These are phyloP conservation scores for Dothideomycetes sp. DNA, from an alignment of 2,329 filamentous ascomycete species.

Conservation along the genomic window DNA sequence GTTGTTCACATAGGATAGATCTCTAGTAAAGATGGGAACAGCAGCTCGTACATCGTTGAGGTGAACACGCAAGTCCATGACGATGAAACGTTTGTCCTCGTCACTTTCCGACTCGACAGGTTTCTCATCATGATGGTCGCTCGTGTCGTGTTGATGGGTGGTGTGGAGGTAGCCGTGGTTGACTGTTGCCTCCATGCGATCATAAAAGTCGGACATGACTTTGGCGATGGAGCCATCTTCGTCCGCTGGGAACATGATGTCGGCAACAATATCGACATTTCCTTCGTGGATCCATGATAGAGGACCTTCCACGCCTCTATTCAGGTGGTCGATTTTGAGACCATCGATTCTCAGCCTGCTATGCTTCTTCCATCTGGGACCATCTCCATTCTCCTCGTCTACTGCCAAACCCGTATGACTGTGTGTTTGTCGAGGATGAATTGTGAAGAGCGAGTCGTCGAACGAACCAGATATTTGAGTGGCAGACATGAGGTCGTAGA, in stretches of 20 bases:
- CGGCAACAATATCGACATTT: constrained; percentile 90
- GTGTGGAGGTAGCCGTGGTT: constrained; percentile 55
- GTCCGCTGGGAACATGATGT: constrained; percentile 88
- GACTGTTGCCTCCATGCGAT: constrained; percentile 87
- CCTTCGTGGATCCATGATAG: constrained; percentile 98
- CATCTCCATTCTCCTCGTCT: constrained; percentile 50
- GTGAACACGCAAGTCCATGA: constrained; percentile 92
- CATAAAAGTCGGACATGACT: constrained; percentile 95
- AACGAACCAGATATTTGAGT: constrained; percentile 94
- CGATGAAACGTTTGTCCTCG: constrained; percentile 67
- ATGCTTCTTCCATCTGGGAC: constrained; percentile 86
- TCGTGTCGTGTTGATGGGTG: constrained; percentile 18
- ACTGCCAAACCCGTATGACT: constrained; percentile 58
- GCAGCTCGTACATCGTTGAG: constrained; percentile 90
- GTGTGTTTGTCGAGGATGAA: constrained; percentile 87
- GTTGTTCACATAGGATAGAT: constrained; percentile 93
- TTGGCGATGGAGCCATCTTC: constrained; percentile 82
- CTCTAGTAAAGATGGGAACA: constrained; percentile 83
- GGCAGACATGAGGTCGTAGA: constrained; percentile 93
- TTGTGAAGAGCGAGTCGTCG: constrained; percentile 92
- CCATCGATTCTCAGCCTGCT: constrained; percentile 86
- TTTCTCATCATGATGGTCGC: constrained; percentile 18
- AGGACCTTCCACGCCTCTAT: constrained; percentile 82
- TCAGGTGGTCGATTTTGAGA: constrained; percentile 90
- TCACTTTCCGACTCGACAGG: constrained; percentile 14